Percentiles rank a stretch among this genome's conserved stretches.
Conservation (phyloP, 768 basidiomycete genomes). For the Pisolithus albus region DNA sequence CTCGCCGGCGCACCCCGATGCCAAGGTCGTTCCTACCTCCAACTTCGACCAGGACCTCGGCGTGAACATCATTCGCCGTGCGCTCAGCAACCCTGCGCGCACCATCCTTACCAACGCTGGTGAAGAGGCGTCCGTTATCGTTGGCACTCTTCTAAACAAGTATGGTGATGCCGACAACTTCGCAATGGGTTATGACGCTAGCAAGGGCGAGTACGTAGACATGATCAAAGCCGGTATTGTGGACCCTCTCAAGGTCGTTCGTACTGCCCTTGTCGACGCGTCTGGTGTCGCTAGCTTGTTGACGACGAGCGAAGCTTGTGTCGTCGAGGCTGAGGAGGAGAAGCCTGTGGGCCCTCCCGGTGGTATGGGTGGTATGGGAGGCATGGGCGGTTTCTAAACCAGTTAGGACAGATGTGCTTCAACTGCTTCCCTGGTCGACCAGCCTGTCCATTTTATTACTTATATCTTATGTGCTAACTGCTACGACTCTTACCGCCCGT, state of each 20-base stretch:
- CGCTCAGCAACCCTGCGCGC: constrained; percentile 75
- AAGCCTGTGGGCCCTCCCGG: constrained; percentile 41
- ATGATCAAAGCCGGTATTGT: constrained; percentile 94
- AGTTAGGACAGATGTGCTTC: neutral
- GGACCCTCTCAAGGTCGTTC: constrained; percentile 93
- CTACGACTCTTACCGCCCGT: constrained; percentile 6
- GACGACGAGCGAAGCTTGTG: constrained; percentile 87
- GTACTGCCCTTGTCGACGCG: constrained; percentile 89
- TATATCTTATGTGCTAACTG: constrained; percentile 5
- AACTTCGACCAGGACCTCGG: constrained; percentile 99
- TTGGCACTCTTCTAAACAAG: constrained; percentile 71
- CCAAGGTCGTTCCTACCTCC: constrained; percentile 63
- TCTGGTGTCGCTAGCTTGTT: constrained; percentile 88
- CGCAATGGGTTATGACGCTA: constrained; percentile 83
- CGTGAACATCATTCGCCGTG: constrained; percentile 85
- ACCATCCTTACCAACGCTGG: constrained; percentile 92
- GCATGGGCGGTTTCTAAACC: constrained; percentile 46
- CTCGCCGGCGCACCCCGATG: constrained; percentile 46
- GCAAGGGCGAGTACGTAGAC: constrained; percentile 87
- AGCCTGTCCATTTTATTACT: constrained; percentile 4
- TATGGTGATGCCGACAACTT: constrained; percentile 75
- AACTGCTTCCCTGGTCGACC: neutral
- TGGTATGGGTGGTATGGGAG: constrained; percentile 50
- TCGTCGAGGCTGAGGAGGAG: constrained; percentile 88
- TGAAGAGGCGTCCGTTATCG: constrained; percentile 89